Evolutionary conservation across 352 stramenopile species (phyloP).

Genomic region (Phytopythium sindhum): DNA sequence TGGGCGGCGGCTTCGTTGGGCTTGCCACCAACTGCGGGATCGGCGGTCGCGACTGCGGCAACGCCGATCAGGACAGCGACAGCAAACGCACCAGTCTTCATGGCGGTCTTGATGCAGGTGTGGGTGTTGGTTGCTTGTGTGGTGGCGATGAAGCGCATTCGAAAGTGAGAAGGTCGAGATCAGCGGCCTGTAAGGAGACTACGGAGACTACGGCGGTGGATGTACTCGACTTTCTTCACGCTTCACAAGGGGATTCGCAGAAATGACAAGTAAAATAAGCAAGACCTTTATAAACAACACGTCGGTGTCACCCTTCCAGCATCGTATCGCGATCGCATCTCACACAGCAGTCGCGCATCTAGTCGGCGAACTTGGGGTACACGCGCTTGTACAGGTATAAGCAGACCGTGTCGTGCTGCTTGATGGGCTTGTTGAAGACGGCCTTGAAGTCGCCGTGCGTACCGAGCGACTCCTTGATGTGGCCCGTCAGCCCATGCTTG

Average conservation of each 20-base stretch:
- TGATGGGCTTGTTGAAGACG: conserved; percentile 98
- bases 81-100: neutral
- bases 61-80: neutral
- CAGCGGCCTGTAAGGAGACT: no score
- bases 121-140: neutral
- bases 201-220: no score
- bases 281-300: neutral
- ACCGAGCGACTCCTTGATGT: conserved; percentile 98
- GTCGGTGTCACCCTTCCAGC: neutral
- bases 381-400: conserved; percentile 99
- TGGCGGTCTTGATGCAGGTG: no score
- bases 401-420: conserved; percentile 99
- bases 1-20: neutral
- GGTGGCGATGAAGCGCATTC: neutral
- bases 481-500: conserved; percentile 97
- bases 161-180: neutral
- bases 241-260: neutral
- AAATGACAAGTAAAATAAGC: neutral
- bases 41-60: neutral
- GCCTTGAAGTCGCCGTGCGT: conserved; percentile 99
- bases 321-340: neutral
- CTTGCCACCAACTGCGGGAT: neutral
- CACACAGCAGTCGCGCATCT: neutral
- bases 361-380: conserved; percentile 94
- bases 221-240: neutral